Base-by-base conservation (phyloP, 169 alveolate genomes). In the Cystoisospora suis region DNA sequence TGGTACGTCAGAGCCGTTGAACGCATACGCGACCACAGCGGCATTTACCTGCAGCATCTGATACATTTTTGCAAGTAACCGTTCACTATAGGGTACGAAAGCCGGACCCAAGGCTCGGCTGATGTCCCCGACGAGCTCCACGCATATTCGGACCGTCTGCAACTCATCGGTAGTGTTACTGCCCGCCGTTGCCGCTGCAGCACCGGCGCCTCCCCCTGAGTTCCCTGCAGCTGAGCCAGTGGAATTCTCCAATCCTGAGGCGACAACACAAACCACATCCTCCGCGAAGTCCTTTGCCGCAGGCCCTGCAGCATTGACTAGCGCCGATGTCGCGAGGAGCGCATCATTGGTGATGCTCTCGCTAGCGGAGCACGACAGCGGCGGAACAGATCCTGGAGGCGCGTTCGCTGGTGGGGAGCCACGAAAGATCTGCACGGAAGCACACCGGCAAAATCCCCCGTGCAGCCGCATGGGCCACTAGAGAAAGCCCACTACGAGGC, bases 121-220 rank as follows among this genome's bases (percentile, higher is more conserved):
- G 75, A 96, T 88, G 90, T 96, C 98, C 47, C 97, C 95, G 46
- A 95, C 93, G 94, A 96, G 93, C 85, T 96, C 98, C 44, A 95
- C 91, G 86, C 97, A 94, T 40, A 96, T 95, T 70, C 95, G 89
- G 58, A 86, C 89, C 47, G 90, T 88, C 92, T 90, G 93, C 65
- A 88, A 72, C 88, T 88, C 92, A 46, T 88, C 92, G 32, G 92
- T 58, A 27, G 88, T 88, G 83, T 75, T 88, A 72, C 72, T 88
- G 32, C 83, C 92, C 38, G 70, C 38, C 15, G 86, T 47, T 42
- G 88, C 85, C n/a, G 85, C 88, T 1, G 81, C 75, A 17, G 92
- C 88, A 32, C 88, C 72, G n/a, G 92, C 58, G 47, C 75, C 88
- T 75, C 83, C 83, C 15, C 83, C 83, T 29, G 83, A 72, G 83